These are phyloP conservation scores for Melanopsichium pennsylvanicum DNA, from an alignment of 1,284 basidiomycete species.

Conservation along the genomic window DNA sequence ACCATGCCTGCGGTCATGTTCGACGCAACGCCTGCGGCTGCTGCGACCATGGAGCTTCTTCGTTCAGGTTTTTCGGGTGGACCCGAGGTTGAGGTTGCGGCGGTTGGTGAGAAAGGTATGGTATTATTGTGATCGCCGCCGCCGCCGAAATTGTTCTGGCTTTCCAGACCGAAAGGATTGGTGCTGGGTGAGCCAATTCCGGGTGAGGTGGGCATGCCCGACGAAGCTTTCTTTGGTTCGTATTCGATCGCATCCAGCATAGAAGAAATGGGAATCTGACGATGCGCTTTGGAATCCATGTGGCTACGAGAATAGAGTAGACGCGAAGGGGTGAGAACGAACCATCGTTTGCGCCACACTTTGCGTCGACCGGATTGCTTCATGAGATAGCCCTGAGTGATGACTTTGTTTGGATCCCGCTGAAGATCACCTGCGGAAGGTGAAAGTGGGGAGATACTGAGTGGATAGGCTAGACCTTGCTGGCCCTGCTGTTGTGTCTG, in stretches of 20 bases:
- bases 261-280: conserved; percentile 81
- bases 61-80: conserved; percentile 32
- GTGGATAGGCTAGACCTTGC: conserved; percentile 5
- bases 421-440: conserved; percentile 30
- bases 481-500: conserved; percentile 15
- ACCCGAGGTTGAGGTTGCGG: background rate
- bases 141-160: conserved; percentile 1
- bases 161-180: conserved; percentile 34
- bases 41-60: conserved; percentile 39
- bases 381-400: conserved; percentile 84
- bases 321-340: conserved; percentile 64
- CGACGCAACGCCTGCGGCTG: conserved; percentile 40
- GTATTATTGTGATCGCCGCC: conserved; percentile 9
- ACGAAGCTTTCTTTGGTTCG: conserved; percentile 61
- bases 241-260: conserved; percentile 94
- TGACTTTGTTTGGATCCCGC: conserved; percentile 57
- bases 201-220: conserved; percentile 45
- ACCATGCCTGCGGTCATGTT: conserved; percentile 42
- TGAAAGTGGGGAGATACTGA: conserved; percentile 17
- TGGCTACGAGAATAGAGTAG: conserved; percentile 67
- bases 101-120: conserved; percentile 9
- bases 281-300: conserved; percentile 79
- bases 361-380: conserved; percentile 92
- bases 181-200: conserved; percentile 28
- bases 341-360: conserved; percentile 85